Evolutionary conservation across 805 yeast genomes (phyloP).

Genomic region (Wickerhamiella alocasiicola): DNA sequence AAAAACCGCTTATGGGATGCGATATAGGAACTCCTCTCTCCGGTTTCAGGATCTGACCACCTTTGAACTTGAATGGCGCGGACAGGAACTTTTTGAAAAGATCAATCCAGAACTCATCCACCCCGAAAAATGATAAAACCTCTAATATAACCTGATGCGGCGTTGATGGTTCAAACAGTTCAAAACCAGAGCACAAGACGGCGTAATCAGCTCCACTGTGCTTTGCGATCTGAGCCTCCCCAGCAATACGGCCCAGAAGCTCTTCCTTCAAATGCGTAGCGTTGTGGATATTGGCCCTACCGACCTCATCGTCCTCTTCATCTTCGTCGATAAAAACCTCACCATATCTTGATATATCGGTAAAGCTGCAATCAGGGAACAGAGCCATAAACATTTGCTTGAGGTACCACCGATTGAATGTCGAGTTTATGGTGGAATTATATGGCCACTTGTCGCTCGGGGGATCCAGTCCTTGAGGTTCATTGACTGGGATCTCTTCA

Average conservation of each 20-base stretch:
- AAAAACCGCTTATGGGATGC: not conserved
- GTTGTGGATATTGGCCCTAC: not conserved
- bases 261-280: not conserved
- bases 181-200: slow-evolving; percentile 5
- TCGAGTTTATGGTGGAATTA: too few species aligned
- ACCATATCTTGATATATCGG: not conserved
- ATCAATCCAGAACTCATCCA: slow-evolving; percentile 2
- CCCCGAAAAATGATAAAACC: slow-evolving; percentile 1
- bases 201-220: not conserved
- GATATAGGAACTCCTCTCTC: slow-evolving; percentile 1
- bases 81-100: not conserved
- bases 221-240: not conserved
- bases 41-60: not conserved
- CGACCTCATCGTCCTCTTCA: not conserved
- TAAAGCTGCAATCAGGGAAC: not conserved
- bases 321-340: too few species aligned
- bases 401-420: too few species aligned
- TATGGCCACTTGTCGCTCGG: not conserved
- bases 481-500: too few species aligned
- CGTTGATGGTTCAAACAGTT: slow-evolving; percentile 11
- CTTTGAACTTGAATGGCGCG: slow-evolving; percentile 1
- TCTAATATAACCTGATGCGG: slow-evolving; percentile 1
- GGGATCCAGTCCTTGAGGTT: not conserved
- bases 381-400: not conserved
- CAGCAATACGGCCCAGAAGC: not conserved